Evolutionary conservation across 768 basidiomycete genomes (phyloP).

Genomic region (Steccherinum ochraceum): DNA sequence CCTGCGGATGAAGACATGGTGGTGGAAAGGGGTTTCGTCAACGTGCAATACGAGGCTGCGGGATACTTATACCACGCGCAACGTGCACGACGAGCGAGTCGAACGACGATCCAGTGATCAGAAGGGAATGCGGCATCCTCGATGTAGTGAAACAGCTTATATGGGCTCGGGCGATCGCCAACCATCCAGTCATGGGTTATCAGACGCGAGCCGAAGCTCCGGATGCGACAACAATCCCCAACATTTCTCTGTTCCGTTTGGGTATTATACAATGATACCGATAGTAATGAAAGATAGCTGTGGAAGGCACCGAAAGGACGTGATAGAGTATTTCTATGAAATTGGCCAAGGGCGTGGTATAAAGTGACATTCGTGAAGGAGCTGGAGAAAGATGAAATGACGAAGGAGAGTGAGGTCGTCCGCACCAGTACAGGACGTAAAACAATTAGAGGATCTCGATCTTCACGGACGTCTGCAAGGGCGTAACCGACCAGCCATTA

Average conservation of each 20-base stretch:
- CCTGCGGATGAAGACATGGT: conserved; percentile 11
- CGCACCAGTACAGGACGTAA: background rate
- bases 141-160: background rate
- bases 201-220: background rate
- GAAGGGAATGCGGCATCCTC: background rate
- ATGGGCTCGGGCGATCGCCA: background rate
- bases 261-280: no score
- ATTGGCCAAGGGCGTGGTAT: no score
- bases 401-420: conserved; percentile 1
- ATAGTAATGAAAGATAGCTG: no score
- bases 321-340: no score
- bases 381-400: conserved; percentile 7
- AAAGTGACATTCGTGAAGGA: no score
- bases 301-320: no score
- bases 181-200: background rate
- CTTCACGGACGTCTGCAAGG: background rate
- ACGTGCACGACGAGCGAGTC: background rate
- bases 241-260: no score
- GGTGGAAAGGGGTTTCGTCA: background rate
- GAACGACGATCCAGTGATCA: background rate
- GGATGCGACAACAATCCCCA: no score
- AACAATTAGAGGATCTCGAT: background rate
- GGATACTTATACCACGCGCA: background rate
- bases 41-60: background rate
- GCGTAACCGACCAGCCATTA: background rate